These are phyloP conservation scores for Colletotrichum chrysophilum DNA, from an alignment of 2,329 filamentous ascomycete genomes.

Conservation along the genomic window DNA sequence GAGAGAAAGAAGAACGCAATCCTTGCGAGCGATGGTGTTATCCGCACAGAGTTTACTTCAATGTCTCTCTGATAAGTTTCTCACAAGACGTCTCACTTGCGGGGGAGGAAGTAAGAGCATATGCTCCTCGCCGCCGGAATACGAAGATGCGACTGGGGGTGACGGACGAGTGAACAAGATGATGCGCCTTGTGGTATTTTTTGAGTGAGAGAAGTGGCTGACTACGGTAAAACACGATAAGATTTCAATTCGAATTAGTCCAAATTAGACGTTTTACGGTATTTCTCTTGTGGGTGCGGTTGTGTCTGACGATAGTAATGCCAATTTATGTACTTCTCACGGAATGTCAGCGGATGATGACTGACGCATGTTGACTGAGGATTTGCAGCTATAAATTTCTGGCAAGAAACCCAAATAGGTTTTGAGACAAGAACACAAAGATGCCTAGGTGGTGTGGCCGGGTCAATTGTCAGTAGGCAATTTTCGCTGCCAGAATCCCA, in stretches of 20 bases:
- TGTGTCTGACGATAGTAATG: rapidly evolving
- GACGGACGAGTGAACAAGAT: not conserved
- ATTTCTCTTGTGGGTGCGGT: too few relatives aligned
- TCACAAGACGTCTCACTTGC: too few relatives aligned
- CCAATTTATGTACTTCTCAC: not conserved
- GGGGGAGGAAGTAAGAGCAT: too few relatives aligned
- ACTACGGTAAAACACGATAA: rapidly evolving
- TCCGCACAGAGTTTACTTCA: too few relatives aligned
- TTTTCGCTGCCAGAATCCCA: not conserved
- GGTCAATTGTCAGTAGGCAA: rapidly evolving
- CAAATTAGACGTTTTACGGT: too few relatives aligned
- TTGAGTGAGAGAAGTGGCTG: not conserved
- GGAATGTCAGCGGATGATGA: not conserved
- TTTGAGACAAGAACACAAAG: not conserved
- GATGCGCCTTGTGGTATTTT: rapidly evolving
- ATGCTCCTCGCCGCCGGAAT: not conserved
- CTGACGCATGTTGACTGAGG: not conserved
- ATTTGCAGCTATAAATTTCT: not conserved
- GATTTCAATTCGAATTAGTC: too few relatives aligned
- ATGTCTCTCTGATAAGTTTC: too few relatives aligned
- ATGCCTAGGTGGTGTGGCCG: rapidly evolving
- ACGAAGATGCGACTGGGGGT: not conserved
- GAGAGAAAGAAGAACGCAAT: not conserved
- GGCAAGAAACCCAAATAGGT: rapidly evolving
- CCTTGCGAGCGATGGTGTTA: too few relatives aligned